These are phyloP conservation scores for Talaromyces sp. DNA, from an alignment of 2,329 filamentous ascomycete species.

Conservation along the genomic window DNA sequence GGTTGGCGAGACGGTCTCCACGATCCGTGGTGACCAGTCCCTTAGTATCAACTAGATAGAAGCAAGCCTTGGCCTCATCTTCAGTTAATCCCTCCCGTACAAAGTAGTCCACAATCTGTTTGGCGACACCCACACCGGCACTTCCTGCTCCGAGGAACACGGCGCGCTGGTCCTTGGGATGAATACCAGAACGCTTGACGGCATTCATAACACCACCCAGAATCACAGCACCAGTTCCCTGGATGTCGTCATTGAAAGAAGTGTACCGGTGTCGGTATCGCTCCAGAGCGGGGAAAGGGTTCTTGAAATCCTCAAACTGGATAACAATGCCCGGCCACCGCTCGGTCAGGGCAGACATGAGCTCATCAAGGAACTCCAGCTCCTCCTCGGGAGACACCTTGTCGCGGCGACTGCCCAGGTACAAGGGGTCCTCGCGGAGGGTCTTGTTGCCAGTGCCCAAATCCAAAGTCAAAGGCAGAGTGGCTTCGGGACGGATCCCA, in stretches of 20 bases:
- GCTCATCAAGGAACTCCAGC: constrained; percentile 90
- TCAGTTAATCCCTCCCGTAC: constrained; percentile 85
- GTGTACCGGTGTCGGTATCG: constrained; percentile 83
- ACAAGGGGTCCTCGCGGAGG: constrained; percentile 72
- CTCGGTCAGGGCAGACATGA: constrained; percentile 87
- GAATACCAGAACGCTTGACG: constrained; percentile 79
- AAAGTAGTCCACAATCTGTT: constrained; percentile 97
- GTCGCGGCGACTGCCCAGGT: constrained; percentile 81
- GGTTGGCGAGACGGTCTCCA: constrained; percentile 86
- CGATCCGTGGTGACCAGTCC: constrained; percentile 90
- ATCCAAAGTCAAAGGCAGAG: constrained; percentile 58
- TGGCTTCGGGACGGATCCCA: constrained; percentile 75
- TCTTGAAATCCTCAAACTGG: constrained; percentile 98
- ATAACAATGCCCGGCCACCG: constrained; percentile 68
- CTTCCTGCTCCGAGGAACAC: constrained; percentile 96
- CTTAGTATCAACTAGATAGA: constrained; percentile 96
- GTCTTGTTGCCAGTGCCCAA: constrained; percentile 59
- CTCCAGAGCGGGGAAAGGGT: constrained; percentile 88
- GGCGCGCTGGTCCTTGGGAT: constrained; percentile 82
- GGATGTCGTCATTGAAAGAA: constrained; percentile 98
- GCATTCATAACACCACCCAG: constrained; percentile 71
- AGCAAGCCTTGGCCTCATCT: constrained; percentile 79
- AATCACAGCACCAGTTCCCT: constrained; percentile 93
- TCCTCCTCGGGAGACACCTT: constrained; percentile 74
- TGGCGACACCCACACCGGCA: constrained; percentile 93